Evolutionary conservation across 208 protist species (phyloP).

Genomic region (Acanthamoeba royreba): DNA sequence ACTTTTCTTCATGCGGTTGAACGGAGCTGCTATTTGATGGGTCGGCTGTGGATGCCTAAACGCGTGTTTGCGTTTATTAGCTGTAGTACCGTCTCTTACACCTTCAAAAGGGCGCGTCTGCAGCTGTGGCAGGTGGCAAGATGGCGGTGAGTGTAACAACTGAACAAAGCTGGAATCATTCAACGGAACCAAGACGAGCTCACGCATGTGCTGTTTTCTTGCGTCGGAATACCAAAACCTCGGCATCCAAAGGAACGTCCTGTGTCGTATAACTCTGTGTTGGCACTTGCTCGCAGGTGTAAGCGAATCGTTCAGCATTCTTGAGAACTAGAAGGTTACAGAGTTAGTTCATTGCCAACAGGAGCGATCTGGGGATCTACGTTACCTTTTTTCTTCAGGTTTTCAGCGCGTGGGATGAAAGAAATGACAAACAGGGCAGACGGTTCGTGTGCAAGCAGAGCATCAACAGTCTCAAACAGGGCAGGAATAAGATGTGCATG

Average conservation of each 20-base stretch:
- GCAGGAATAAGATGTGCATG: not conserved
- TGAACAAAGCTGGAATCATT: too few relatives aligned
- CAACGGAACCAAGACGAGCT: too few relatives aligned
- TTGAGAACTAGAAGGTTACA: not conserved
- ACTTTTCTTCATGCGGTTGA: too few relatives aligned
- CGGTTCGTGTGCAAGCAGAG: not conserved
- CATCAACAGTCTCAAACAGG: not conserved
- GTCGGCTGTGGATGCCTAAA: too few relatives aligned
- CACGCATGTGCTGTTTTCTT: too few relatives aligned
- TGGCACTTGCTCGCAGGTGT: not conserved
- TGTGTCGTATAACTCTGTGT: not conserved
- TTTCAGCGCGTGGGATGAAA: not conserved
- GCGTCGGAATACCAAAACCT: not conserved
- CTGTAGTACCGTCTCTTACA: too few relatives aligned
- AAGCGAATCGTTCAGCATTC: not conserved
- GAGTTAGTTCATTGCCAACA: not conserved
- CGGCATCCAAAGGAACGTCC: not conserved
- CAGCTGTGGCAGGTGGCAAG: too few relatives aligned
- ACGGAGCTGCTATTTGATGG: too few relatives aligned
- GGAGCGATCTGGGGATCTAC: too few relatives aligned
- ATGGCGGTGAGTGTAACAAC: too few relatives aligned
- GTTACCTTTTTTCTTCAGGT: not conserved
- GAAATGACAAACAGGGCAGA: not conserved
- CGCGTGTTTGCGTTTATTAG: too few relatives aligned
- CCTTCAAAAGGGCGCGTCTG: too few relatives aligned